phyloP scores from a whole-genome alignment of 2,329 filamentous ascomycete species.

The Verticillium albo-atrum region DNA sequence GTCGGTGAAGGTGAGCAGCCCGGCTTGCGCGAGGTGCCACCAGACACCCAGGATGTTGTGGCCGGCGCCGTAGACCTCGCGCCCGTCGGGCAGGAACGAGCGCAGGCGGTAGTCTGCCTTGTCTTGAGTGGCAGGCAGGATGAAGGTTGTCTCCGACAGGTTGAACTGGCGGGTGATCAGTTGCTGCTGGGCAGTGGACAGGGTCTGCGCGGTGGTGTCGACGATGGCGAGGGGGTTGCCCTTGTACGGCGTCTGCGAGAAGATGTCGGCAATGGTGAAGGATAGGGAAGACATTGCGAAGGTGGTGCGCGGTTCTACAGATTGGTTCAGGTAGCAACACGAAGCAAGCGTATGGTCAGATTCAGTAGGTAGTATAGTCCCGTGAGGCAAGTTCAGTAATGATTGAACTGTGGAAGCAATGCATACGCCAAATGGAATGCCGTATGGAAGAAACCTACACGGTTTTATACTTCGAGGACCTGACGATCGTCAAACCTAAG shows the following conservation, averaged over 20 bases:
- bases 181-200: constrained; percentile 14
- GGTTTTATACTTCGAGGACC: too few species aligned
- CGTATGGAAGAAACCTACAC: too few species aligned
- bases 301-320: background rate
- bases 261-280: constrained; percentile 12
- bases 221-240: constrained; percentile 17
- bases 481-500: too few species aligned
- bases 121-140: background rate
- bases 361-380: too few species aligned
- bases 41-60: constrained; percentile 18
- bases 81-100: constrained; percentile 14
- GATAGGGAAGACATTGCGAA: background rate
- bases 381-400: too few species aligned
- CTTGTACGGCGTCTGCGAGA: constrained; percentile 12
- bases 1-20: constrained; percentile 7
- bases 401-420: too few species aligned
- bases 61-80: constrained; percentile 14
- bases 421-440: background rate
- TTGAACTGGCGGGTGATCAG: constrained; percentile 18
- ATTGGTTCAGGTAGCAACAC: too few species aligned
- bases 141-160: constrained; percentile 17
- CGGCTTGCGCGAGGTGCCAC: constrained; percentile 14
- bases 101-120: constrained; percentile 9
- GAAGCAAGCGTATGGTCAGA: too few species aligned
- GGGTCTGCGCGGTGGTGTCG: constrained; percentile 5